Base-by-base conservation (phyloP, 495 filamentous ascomycete species). In the Venustampulla echinocandica region DNA sequence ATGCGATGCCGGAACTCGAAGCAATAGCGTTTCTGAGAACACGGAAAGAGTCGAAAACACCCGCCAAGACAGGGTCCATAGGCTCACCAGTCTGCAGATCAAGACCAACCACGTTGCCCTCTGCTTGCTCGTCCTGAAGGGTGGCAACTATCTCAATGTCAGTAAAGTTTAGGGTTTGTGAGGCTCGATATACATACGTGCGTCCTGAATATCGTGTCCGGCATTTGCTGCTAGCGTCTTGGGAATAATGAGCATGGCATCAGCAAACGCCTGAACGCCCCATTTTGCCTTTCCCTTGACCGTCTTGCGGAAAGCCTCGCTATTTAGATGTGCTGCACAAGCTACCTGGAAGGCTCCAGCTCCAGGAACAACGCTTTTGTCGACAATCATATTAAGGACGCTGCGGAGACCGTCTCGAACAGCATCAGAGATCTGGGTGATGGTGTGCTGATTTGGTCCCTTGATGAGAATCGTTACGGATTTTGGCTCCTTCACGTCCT, bases 391-490 rank as follows among this genome's bases (percentile, higher is more conserved):
- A 69, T 97, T 98, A 76, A 95, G 96, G 38, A 96, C 89, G 56
- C 86, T 92, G 51, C 92, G 76, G 39, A 98, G 71, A 40, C 92
- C 93, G 61, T 98, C 92, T 21, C 92, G 84, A n/a, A 98, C 92
- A 4, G 92, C 92, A 64, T 98, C 92, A 49, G 86, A 90, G 46
- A 98, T 86, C 61, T 98, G 92, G 21, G 82, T 81, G 58, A 98
- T 97, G 37, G 93, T 97, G 66, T 98, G 92, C 57, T 78, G 71
- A 67, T 98, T 98, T 32, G 92, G 92, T 5, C 92, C 92, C 72
- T 98, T 98, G 71, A 98, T 96, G 45, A 98, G 74, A 10, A 98
- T 71, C 15, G 92, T 98, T n/a, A 97, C 93, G 4, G 93, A 96
- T 71, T 97, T 98, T 41, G 92, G 86, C 41, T 97, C 86, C 74